Percentiles rank a stretch among this genome's conserved stretches.
Conservation (phyloP, 805 yeast genomes). For the Yamadazyma sp. region DNA sequence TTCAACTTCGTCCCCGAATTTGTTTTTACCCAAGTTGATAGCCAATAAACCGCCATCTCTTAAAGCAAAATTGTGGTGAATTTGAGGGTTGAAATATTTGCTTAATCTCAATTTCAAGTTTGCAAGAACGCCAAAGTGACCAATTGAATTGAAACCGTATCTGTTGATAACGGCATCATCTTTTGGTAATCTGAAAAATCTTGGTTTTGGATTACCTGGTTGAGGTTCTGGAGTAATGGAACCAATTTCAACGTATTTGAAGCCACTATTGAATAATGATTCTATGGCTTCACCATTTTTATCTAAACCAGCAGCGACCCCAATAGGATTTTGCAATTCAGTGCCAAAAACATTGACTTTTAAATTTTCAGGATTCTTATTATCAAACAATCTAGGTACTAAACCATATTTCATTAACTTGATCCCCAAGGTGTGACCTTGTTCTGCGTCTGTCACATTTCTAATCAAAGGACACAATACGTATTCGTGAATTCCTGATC, state of each 20-base stretch:
- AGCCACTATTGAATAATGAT: slow-evolving; percentile 71
- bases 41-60: slow-evolving; percentile 66
- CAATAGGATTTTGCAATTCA: slow-evolving; percentile 74
- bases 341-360: slow-evolving; percentile 63
- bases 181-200: slow-evolving; percentile 79
- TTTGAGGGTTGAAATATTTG: slow-evolving; percentile 28
- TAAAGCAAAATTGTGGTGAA: slow-evolving; percentile 45
- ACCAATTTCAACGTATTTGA: slow-evolving; percentile 89
- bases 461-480: slow-evolving; percentile 76
- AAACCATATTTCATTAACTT: slow-evolving; percentile 65
- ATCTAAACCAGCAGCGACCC: slow-evolving; percentile 95
- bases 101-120: slow-evolving; percentile 65
- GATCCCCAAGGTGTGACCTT: slow-evolving; percentile 78
- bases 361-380: slow-evolving; percentile 46
- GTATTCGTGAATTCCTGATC: slow-evolving; percentile 81
- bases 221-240: slow-evolving; percentile 91
- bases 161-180: slow-evolving; percentile 93
- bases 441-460: slow-evolving; percentile 72
- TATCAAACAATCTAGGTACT: slow-evolving; percentile 58
- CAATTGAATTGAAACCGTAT: slow-evolving; percentile 91
- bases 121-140: slow-evolving; percentile 72
- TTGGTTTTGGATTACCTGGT: slow-evolving; percentile 91
- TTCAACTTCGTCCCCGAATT: slow-evolving; percentile 82
- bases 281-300: slow-evolving; percentile 92
- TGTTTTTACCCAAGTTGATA: slow-evolving; percentile 88